phyloP scores from a whole-genome alignment of 2,329 filamentous ascomycete genomes.

The Xylariomycetidae sp. region DNA sequence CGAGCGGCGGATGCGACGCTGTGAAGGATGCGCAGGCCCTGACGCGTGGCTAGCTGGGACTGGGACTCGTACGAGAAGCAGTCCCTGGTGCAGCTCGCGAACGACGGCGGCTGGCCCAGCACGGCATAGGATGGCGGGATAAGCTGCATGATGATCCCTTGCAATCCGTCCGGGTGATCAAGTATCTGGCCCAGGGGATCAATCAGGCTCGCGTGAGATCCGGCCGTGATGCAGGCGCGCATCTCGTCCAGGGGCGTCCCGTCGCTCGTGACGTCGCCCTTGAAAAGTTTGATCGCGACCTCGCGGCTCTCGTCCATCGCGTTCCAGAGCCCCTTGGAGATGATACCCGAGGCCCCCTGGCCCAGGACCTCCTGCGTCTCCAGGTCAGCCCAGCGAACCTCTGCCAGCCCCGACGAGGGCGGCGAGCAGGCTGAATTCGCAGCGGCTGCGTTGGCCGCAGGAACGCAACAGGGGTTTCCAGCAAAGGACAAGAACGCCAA shows the following conservation, averaged over 20 bases:
- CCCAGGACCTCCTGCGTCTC: slow-evolving; percentile 36
- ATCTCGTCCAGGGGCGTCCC: slow-evolving; percentile 46
- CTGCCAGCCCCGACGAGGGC: slow-evolving; percentile 26
- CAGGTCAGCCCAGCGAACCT: slow-evolving; percentile 37
- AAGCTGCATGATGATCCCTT: slow-evolving; percentile 43
- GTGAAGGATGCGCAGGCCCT: slow-evolving; percentile 31
- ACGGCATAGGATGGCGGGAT: slow-evolving; percentile 38
- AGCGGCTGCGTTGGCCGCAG: slow-evolving; percentile 10
- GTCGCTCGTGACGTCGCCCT: slow-evolving; percentile 41
- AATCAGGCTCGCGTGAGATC: slow-evolving; percentile 41
- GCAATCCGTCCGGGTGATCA: slow-evolving; percentile 34
- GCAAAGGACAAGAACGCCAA: slow-evolving; percentile 44
- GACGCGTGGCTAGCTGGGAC: slow-evolving; percentile 22
- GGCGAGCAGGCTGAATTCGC: slow-evolving; percentile 14
- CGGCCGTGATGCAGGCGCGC: slow-evolving; percentile 40
- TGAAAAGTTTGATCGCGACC: slow-evolving; percentile 46
- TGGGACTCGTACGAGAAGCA: slow-evolving; percentile 29
- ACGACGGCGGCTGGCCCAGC: slow-evolving; percentile 38
- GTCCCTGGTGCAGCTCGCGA: slow-evolving; percentile 43
- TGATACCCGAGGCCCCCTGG: slow-evolving; percentile 42
- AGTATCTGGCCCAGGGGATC: slow-evolving; percentile 39
- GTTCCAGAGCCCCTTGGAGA: slow-evolving; percentile 36
- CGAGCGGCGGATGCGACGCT: slow-evolving; percentile 37
- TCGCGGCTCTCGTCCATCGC: slow-evolving; percentile 23
- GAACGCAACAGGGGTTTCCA: slow-evolving; percentile 38